Evolutionary conservation across 139 green algal species (phyloP).

Genomic region (Micractinium conductrix): DNA sequence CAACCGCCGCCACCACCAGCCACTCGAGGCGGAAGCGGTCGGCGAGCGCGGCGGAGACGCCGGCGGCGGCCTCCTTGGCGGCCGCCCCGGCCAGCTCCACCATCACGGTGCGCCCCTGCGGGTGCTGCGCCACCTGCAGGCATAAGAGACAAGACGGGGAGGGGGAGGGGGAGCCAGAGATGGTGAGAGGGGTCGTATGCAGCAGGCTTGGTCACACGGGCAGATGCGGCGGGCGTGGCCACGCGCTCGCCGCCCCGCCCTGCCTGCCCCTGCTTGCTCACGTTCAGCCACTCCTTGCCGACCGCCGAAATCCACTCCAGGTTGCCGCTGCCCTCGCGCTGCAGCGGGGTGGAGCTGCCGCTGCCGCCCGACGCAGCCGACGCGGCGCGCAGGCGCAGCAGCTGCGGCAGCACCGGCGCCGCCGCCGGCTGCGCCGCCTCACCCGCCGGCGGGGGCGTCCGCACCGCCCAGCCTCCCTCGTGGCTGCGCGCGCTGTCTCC

Average conservation of each 20-base stretch:
- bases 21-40: constrained; percentile 3
- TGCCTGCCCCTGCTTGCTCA: neutral
- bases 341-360: neutral
- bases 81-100: constrained; percentile 18
- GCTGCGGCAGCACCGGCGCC: neutral
- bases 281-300: constrained; percentile 38
- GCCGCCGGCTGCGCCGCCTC: constrained; percentile 1
- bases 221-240: no score
- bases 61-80: constrained; percentile 25
- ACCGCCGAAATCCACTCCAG: constrained; percentile 38
- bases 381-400: constrained; percentile 21
- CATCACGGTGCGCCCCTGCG: constrained; percentile 30
- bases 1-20: constrained; percentile 9
- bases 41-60: constrained; percentile 5
- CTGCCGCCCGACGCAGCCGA: neutral
- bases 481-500: neutral
- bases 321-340: constrained; percentile 21
- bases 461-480: neutral
- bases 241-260: neutral
- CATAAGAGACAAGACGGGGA: neutral
- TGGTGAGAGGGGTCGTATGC: neutral
- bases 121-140: constrained; percentile 41
- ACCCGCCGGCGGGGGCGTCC: neutral
- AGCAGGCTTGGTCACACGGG: no score
- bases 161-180: neutral